Base-by-base conservation (phyloP, 208 protist species). In the Trypanosoma rangeli region DNA sequence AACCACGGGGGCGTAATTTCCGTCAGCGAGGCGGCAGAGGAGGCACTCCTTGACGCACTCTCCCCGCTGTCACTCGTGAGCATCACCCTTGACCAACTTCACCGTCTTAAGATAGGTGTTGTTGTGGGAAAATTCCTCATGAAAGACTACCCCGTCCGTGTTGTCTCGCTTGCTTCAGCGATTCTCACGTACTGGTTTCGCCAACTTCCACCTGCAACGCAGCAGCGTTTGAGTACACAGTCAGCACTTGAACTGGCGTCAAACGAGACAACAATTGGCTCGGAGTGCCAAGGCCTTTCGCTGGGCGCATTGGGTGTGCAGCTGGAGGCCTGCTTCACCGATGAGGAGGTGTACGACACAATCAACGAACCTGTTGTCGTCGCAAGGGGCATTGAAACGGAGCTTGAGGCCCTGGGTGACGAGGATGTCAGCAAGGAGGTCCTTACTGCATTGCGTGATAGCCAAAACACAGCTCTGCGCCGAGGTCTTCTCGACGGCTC, bases 171-270 rank as follows among this genome's bases (percentile, higher is more conserved):
- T 15, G 80, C 90, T 0, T 44, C 80, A 46, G 86, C 83, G 5
- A 90, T 93, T 71, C 57, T 90, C 1, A 64, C 59, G n/a, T 93
- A 84, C 73, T 95, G 90, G 90, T 93, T 93, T 58, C 63, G 65
- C 59, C 73, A 78, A 18, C 69, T 95, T 15, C 86, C 86, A 4
- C 31, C 63, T 18, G 64, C 39, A 13, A 77, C 76, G 29, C 78
- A 82, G 85, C 18, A 74, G 33, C 64, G 74, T 31, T 65, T 95
- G 31, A 55, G 64, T 3, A 59, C 64, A 26, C 60, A 83, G 37
- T 80, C 74, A 42, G 74, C 86, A 58, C 44, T 89, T 0, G 85
- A 90, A 20, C 67, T 73, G 2, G 79, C 78, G 52, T 89, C 83
- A 24, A 74, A 80, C 20, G 82, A 80, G 56, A 82, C 84, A 24